Evolutionary conservation across 2,329 filamentous ascomycete species (phyloP), one percentile per base, ranked within the genome.

Genomic region (Verticillium isaacii): DNA sequence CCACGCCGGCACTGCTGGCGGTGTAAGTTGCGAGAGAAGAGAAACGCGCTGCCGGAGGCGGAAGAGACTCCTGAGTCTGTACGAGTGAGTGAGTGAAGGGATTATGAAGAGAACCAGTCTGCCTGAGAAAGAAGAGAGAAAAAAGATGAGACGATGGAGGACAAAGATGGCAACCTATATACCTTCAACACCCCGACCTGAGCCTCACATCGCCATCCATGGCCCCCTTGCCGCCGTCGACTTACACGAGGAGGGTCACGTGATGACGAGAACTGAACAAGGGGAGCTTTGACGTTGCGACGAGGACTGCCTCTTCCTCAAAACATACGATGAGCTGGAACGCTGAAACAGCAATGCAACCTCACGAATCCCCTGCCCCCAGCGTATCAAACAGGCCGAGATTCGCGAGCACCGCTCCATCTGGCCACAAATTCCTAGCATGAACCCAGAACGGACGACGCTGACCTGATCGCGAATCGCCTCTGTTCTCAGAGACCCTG

Each of bases 291-390:
- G 57, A 50, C 57, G 17, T 32, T 19, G 57, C 32, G 39, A 23
- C n/a, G 45, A 23, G 45, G 12, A n/a, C 14, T 17, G 17, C 41
- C 45, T 52, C 19, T 11, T 52, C 6, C 45, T 52, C n/a, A 52
- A 52, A 52, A 52, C 45, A 52, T 52, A 52, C 45, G 45, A 52
- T 52, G 45, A 52, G 7, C 45, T 59, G 50, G 34, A 58, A 56
- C 37, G 32, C 57, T 65, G 64, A 65, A 64, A 65, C 64, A 36
- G 59, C 34, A 41, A 54, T 64, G 64, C 62, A 64, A 62, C 62
- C 55, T 52, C 45, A 52, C 45, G n/a, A 52, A 11, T 52, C 19
- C 19, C 45, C 45, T 52, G 19, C 45, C 45, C 19, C 19, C 45
- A 52, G 45, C 45, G 45, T 11, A 52, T 52, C 45, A 52, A 52